These are phyloP conservation scores for Kalanchoe fedtschenkoi DNA, from an alignment of 164 flowering plant species.

Conservation along the genomic window DNA sequence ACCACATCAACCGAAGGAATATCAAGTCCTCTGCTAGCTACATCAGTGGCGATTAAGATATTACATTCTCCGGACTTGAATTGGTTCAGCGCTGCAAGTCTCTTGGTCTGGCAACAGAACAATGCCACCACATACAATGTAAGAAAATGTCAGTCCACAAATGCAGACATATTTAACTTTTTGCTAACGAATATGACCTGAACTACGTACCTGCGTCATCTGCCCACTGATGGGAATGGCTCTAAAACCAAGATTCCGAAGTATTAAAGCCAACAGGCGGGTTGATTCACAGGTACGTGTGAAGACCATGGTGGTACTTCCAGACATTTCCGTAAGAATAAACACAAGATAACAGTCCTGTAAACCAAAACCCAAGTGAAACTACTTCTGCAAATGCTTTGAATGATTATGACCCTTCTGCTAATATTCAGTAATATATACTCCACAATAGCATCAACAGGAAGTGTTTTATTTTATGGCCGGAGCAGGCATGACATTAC, in stretches of 20 bases:
- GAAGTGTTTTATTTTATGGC: no score
- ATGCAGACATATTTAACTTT: background rate
- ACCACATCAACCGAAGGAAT: conserved; percentile 92
- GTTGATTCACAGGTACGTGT: conserved; percentile 87
- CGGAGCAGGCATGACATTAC: no score
- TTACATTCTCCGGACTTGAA: conserved; percentile 90
- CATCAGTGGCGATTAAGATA: conserved; percentile 84
- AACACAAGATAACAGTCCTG: conserved; percentile 85
- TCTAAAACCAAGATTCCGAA: conserved; percentile 73
- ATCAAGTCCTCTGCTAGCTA: conserved; percentile 95
- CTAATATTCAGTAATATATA: background rate
- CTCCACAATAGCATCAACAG: no score
- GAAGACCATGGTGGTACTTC: conserved; percentile 73
- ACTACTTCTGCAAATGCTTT: background rate
- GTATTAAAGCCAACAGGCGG: conserved; percentile 50
- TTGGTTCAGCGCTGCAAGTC: conserved; percentile 79
- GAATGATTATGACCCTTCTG: background rate
- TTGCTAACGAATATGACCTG: background rate
- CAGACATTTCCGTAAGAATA: conserved; percentile 56
- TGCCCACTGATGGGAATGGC: conserved; percentile 89
- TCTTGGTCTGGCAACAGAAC: conserved; percentile 41
- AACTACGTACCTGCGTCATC: conserved; percentile 71
- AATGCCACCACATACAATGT: background rate
- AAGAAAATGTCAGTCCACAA: background rate
- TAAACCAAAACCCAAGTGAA: conserved; percentile 1